A percentile compares a stretch with the other conserved stretches of the same genome.
These are phyloP conservation scores for Cercospora sp. DNA, from an alignment of 2,329 filamentous ascomycete genomes.

Conservation along the genomic window DNA sequence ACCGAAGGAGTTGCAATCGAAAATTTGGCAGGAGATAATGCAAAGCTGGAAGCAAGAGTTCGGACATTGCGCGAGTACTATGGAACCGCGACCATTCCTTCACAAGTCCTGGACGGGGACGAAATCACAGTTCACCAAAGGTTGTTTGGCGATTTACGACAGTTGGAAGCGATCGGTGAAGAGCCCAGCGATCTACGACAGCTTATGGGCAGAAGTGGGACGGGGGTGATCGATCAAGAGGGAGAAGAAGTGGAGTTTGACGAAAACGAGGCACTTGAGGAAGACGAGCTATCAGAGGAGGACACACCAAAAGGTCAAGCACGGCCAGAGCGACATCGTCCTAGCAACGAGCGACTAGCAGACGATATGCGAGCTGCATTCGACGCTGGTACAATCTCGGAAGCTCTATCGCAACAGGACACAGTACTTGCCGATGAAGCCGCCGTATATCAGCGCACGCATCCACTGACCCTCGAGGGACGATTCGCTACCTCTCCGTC, in stretches of 20 bases:
- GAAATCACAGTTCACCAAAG: slow-evolving; percentile 77
- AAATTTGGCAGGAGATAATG: slow-evolving; percentile 10
- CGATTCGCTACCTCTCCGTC: slow-evolving; percentile 71
- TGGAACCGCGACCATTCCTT: slow-evolving; percentile 67
- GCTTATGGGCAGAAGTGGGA: slow-evolving; percentile 34
- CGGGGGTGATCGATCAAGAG: slow-evolving; percentile 54
- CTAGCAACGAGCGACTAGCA: slow-evolving; percentile 45
- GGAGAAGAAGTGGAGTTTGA: slow-evolving; percentile 57
- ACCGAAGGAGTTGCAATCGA: slow-evolving; percentile 8
- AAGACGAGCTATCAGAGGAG: slow-evolving; percentile 28
- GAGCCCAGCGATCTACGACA: slow-evolving; percentile 45
- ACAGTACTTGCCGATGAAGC: slow-evolving; percentile 57
- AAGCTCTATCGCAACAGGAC: slow-evolving; percentile 57
- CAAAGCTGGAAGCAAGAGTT: slow-evolving; percentile 20
- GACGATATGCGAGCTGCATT: slow-evolving; percentile 41
- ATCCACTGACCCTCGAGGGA: slow-evolving; percentile 73
- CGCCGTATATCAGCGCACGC: slow-evolving; percentile 57
- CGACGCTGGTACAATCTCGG: slow-evolving; percentile 48
- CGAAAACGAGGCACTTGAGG: slow-evolving; percentile 32
- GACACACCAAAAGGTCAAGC: slow-evolving; percentile 16
- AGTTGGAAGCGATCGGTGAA: slow-evolving; percentile 46
- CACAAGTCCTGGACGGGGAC: slow-evolving; percentile 65
- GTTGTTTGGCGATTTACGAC: slow-evolving; percentile 70
- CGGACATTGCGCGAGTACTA: slow-evolving; percentile 25
- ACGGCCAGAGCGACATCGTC: slow-evolving; percentile 53